Evolutionary conservation across 257 asterid species (phyloP).

Genomic region (Solanum lycopersicoides): DNA sequence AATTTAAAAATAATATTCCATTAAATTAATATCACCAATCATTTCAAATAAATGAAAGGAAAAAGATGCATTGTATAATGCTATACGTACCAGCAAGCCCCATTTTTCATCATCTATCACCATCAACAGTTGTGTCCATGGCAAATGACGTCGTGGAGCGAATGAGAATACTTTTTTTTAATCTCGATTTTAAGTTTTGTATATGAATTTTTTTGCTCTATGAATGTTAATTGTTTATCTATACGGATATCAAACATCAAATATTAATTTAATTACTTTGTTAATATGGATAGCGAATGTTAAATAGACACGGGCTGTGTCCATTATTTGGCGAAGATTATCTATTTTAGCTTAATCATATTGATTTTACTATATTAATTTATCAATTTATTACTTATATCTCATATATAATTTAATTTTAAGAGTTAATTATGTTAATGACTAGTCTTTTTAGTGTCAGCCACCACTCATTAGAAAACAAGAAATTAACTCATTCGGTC

Average conservation of each 20-base stretch:
- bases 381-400: neutral
- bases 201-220: rapidly evolving
- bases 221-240: no score
- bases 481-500: neutral
- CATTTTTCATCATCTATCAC: neutral
- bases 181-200: no score
- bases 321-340: neutral
- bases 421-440: neutral
- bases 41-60: neutral
- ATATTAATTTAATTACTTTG: no score
- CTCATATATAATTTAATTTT: neutral
- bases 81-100: neutral
- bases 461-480: neutral
- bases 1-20: neutral
- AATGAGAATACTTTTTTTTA: neutral
- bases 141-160: neutral
- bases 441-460: neutral
- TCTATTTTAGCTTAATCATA: neutral
- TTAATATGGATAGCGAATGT: no score
- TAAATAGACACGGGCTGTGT: neutral
- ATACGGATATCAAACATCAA: neutral
- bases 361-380: neutral
- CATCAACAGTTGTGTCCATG: neutral
- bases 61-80: neutral
- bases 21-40: neutral